Conservation (phyloP, 2,329 filamentous ascomycete genomes). For the Penicillium palitans region DNA sequence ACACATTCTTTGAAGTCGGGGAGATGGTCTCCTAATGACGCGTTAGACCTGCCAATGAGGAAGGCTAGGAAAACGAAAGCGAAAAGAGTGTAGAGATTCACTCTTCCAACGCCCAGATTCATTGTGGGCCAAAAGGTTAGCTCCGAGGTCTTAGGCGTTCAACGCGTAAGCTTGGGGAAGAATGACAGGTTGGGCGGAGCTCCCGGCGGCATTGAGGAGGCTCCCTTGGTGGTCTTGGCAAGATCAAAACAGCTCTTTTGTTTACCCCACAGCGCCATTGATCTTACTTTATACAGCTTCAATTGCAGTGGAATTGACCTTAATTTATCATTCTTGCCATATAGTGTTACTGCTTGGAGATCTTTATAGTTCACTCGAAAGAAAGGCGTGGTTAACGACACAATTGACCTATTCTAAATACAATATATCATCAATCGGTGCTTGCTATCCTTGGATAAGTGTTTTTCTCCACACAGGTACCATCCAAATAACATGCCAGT, state of each 20-base stretch:
- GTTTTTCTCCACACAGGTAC: not conserved
- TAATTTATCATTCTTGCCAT: too few relatives aligned
- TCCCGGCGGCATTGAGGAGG: constrained; percentile 16
- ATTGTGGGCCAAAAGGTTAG: constrained; percentile 27
- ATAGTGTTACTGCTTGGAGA: not conserved
- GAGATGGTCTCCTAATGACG: constrained; percentile 79
- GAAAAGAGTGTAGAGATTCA: constrained; percentile 27
- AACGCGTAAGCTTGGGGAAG: constrained; percentile 20
- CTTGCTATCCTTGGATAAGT: not conserved
- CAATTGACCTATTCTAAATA: not conserved
- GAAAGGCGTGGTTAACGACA: not conserved
- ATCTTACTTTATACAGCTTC: not conserved
- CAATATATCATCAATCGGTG: not conserved
- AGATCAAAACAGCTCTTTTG: constrained; percentile 1
- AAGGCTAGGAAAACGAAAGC: constrained; percentile 36
- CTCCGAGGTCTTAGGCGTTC: constrained; percentile 12
- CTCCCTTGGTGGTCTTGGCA: constrained; percentile 24
- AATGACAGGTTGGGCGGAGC: constrained; percentile 20
- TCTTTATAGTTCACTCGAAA: not conserved
- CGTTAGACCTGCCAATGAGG: constrained; percentile 50
- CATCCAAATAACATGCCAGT: not conserved
- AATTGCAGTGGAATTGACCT: not conserved
- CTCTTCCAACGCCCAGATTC: constrained; percentile 23
- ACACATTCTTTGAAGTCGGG: constrained; percentile 88
- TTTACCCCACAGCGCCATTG: constrained; percentile 8